These are phyloP conservation scores for Teunomyces tritomae DNA, from an alignment of 805 yeast species.

Conservation along the genomic window DNA sequence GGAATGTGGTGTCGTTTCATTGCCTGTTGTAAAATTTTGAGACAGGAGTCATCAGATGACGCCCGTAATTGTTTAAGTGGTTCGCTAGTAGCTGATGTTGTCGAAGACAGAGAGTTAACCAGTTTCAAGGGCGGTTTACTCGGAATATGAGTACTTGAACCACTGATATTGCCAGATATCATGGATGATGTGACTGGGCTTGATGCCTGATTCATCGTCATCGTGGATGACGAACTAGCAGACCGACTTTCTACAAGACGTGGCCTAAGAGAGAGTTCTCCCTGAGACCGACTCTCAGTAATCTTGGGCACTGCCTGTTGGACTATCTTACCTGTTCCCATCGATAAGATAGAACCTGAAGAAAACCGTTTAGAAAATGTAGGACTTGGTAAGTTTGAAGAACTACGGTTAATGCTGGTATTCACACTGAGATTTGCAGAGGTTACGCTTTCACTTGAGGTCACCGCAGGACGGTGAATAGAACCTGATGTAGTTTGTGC, in stretches of 20 bases:
- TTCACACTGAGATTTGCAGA: slow-evolving; percentile 1
- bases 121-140: slow-evolving; percentile 9
- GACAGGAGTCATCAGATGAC: slow-evolving; percentile 87
- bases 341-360: slow-evolving; percentile 35
- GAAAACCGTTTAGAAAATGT: slow-evolving; percentile 34
- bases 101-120: slow-evolving; percentile 1
- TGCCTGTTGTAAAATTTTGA: slow-evolving; percentile 82
- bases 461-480: slow-evolving; percentile 6
- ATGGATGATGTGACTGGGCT: slow-evolving; percentile 6
- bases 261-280: slow-evolving; percentile 13
- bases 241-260: slow-evolving; percentile 1
- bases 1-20: slow-evolving; percentile 79
- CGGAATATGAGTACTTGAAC: neutral
- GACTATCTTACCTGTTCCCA: slow-evolving; percentile 42
- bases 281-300: slow-evolving; percentile 10
- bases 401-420: slow-evolving; percentile 4
- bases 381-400: slow-evolving; percentile 10
- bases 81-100: slow-evolving; percentile 37
- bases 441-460: slow-evolving; percentile 4
- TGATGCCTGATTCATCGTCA: slow-evolving; percentile 3
- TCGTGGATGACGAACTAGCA: neutral
- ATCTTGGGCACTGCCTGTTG: slow-evolving; percentile 24
- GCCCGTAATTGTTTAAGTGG: slow-evolving; percentile 83
- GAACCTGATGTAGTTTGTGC: slow-evolving; percentile 13
- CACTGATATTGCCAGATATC: slow-evolving; percentile 3